phyloP scores from a whole-genome alignment of 495 filamentous ascomycete genomes.

The Penicillium turbatum region DNA sequence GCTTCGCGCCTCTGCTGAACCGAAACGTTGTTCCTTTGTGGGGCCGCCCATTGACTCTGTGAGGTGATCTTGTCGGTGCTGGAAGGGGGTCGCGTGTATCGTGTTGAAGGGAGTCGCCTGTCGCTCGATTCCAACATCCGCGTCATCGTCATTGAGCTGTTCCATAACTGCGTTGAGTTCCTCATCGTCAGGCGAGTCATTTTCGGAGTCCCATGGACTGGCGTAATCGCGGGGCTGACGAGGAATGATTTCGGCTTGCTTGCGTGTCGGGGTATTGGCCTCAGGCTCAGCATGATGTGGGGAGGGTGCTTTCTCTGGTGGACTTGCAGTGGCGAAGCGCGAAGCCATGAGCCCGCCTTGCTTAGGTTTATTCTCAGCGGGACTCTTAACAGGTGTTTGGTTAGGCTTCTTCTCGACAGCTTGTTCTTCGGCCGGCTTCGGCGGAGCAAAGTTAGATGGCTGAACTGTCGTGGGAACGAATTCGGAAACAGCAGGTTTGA shows the following conservation, averaged over 20 bases:
- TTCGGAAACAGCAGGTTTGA: conserved; percentile 49
- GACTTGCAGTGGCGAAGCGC: conserved; percentile 33
- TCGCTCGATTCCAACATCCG: conserved; percentile 66
- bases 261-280: conserved; percentile 7
- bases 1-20: conserved; percentile 54
- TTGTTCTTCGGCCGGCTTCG: conserved; percentile 9
- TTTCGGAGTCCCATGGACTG: conserved; percentile 21
- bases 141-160: conserved; percentile 66
- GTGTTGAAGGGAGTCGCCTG: conserved; percentile 38
- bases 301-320: conserved; percentile 18
- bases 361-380: conserved; percentile 10
- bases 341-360: conserved; percentile 36
- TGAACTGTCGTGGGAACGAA: conserved; percentile 44
- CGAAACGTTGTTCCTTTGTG: conserved; percentile 54
- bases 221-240: conserved; percentile 5
- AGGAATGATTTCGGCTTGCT: conserved; percentile 2
- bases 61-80: conserved; percentile 30
- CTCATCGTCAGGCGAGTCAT: conserved; percentile 57
- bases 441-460: conserved; percentile 34
- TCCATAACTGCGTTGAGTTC: conserved; percentile 87
- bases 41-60: conserved; percentile 39
- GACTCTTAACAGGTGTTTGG: conserved; percentile 13
- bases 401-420: conserved; percentile 3
- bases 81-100: conserved; percentile 21
- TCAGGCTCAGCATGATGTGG: conserved; percentile 9